Evolutionary conservation across 352 stramenopile genomes (phyloP), one percentile per base, ranked within the genome.

Genomic region (Phytophthora sp.): DNA sequence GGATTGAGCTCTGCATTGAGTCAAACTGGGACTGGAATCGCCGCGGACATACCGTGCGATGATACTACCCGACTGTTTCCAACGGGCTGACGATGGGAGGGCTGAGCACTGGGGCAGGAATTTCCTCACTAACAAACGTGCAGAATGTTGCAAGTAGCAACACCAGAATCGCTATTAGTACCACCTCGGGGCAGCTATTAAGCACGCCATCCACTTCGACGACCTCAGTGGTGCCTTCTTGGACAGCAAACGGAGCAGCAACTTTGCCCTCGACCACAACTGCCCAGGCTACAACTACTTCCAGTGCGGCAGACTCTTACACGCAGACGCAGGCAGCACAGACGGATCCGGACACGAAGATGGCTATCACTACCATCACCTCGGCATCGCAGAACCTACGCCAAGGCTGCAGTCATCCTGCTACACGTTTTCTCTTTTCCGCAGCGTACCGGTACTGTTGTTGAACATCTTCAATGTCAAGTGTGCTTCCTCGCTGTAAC

Each of bases 311-410:
- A 34, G 45, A 37, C 18, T 17, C 34, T 30, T 24, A 52, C 11
- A 46, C 43, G n/a, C n/a, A n/a, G 13, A 44, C 45, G 26, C 43
- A 55, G 20, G 44, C 39, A 41, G 18, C 24, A 13, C 46, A 6
- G 32, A n/a, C 26, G 2, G 58, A 62, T n/a, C 49, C 50, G 13
- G 32, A 13, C 21, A 54, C 41, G 11, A 61, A 61, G 39, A 39
- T 41, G 39, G 58, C 41, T 4, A 48, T 31, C 15, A 54, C 50
- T 26, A 55, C 50, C 10, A 39, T 62, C 26, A 46, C 6, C 26
- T 49, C 58, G 12, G 41, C 49, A 13, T 30, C 41, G 26, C 49
- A 61, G 11, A 38, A 62, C 41, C 41, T 54, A 13, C 50, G 58
- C 21, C 49, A 62, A 32, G 26, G 21, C n/a, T 61, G 49, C 28